Evolutionary conservation across 805 yeast species (phyloP).

Genomic region (Candida endomychidarum): DNA sequence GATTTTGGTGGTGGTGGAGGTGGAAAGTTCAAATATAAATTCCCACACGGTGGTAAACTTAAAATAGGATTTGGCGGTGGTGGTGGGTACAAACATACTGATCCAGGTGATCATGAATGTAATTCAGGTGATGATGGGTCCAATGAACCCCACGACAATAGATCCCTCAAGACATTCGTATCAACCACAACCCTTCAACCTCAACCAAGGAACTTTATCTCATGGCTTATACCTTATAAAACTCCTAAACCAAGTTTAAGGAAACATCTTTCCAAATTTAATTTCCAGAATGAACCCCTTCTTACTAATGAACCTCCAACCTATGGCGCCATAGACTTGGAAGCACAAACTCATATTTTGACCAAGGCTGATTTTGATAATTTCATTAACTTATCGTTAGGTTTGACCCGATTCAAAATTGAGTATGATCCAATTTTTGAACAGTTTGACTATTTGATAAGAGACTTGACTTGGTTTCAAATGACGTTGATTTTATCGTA

Average conservation of each 20-base stretch:
- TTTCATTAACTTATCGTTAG: constrained; percentile 25
- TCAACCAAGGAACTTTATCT: constrained; percentile 1
- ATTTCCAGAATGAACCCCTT: too few relatives aligned
- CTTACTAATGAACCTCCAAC: too few relatives aligned
- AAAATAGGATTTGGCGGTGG: constrained; percentile 31
- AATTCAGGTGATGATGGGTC: constrained; percentile 4
- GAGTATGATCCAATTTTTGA: constrained; percentile 27
- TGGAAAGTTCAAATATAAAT: constrained; percentile 20
- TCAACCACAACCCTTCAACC: too few relatives aligned
- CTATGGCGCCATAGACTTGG: constrained; percentile 18
- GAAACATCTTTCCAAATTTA: constrained; percentile 12
- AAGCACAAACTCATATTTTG: constrained; percentile 10
- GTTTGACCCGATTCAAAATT: constrained; percentile 20
- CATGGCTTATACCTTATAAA: constrained; percentile 15
- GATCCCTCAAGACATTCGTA: too few relatives aligned
- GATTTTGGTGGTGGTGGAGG: constrained; percentile 30
- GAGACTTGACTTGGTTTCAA: constrained; percentile 12
- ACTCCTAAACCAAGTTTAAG: constrained; percentile 6
- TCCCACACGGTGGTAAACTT: constrained; percentile 23
- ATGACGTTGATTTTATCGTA: constrained; percentile 16
- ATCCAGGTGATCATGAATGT: constrained; percentile 1
- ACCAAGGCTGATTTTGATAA: constrained; percentile 14
- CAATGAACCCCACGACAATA: constrained; percentile 3
- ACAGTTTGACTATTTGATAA: constrained; percentile 19
- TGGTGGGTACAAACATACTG: constrained; percentile 21